Conservation (phyloP, 495 filamentous ascomycete species). For the Lasiosphaeriaceae sp. region DNA sequence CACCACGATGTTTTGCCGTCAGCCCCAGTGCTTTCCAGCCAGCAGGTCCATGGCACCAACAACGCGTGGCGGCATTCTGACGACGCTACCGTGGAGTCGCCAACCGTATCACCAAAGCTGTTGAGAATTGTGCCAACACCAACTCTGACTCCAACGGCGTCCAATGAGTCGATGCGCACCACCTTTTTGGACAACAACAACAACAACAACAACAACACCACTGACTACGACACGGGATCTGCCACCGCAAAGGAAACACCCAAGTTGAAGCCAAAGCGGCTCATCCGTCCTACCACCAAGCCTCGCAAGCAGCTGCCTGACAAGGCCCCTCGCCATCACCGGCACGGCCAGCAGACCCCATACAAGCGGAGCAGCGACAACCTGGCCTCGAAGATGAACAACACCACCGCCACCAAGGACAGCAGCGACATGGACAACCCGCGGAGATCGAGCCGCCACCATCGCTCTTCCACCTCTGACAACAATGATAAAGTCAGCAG, state of each 20-base stretch:
- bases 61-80: neutral
- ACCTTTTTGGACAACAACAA: no score
- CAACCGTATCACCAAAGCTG: conserved; percentile 35
- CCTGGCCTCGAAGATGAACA: neutral
- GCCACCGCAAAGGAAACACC: no score
- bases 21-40: neutral
- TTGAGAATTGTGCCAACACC: conserved; percentile 31
- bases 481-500: no score
- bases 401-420: conserved; percentile 4
- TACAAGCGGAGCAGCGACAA: neutral
- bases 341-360: neutral
- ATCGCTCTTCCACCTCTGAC: neutral
- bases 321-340: conserved; percentile 12
- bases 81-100: neutral
- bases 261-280: no score
- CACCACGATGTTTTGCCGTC: neutral
- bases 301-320: conserved; percentile 32
- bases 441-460: neutral
- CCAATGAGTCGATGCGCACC: no score
- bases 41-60: neutral
- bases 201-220: no score
- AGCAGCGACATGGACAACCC: no score
- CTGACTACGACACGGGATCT: no score
- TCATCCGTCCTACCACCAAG: conserved; percentile 5
- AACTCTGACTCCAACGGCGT: conserved; percentile 6